These are phyloP conservation scores for Acanthamoeba royreba DNA, from an alignment of 208 protist genomes.

Conservation along the genomic window DNA sequence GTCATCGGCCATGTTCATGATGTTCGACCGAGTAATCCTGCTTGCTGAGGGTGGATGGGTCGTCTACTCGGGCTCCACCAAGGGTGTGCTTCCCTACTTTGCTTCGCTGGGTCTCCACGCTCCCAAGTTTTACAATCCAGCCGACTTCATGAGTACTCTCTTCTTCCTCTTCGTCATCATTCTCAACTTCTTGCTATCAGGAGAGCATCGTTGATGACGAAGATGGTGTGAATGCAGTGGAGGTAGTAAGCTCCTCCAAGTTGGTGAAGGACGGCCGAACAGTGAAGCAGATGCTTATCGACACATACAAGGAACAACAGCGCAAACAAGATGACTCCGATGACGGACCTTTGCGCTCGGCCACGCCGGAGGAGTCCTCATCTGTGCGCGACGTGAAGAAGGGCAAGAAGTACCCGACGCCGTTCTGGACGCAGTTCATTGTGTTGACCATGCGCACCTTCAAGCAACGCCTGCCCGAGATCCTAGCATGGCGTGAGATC, in stretches of 20 bases:
- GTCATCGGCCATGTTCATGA: not conserved
- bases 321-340: not conserved
- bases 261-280: too few species aligned
- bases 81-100: not conserved
- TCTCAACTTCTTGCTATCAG: not conserved
- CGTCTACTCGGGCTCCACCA: not conserved
- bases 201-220: not conserved
- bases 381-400: not conserved
- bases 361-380: not conserved
- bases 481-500: not conserved
- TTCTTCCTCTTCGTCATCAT: not conserved
- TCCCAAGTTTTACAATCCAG: constrained; percentile 32
- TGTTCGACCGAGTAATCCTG: constrained; percentile 34
- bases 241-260: not conserved
- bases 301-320: too few species aligned
- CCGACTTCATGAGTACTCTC: constrained; percentile 28
- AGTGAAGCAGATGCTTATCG: too few species aligned
- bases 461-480: constrained; percentile 6
- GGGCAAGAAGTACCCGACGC: not conserved
- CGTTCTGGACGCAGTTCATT: not conserved
- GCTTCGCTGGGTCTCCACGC: not conserved
- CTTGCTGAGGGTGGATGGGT: not conserved
- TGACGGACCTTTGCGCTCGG: not conserved
- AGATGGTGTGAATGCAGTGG: not conserved
- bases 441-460: constrained; percentile 44